These are phyloP conservation scores for Pisolithus sp. DNA, from an alignment of 768 basidiomycete genomes.

Conservation along the genomic window DNA sequence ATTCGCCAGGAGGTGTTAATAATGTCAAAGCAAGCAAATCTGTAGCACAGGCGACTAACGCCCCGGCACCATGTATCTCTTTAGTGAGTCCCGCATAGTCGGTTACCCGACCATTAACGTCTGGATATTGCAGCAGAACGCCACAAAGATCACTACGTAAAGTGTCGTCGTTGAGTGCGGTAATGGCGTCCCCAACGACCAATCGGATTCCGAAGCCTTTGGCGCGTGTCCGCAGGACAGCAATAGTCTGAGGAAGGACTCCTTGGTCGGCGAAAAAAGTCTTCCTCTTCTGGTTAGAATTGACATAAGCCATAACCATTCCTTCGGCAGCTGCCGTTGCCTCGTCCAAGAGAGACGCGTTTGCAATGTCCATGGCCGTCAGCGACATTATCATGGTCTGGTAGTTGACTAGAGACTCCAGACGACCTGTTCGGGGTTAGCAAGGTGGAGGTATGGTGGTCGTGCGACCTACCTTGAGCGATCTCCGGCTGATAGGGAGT, in stretches of 20 bases:
- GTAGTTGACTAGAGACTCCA: slow-evolving; percentile 94
- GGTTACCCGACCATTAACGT: slow-evolving; percentile 77
- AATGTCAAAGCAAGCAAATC: slow-evolving; percentile 90
- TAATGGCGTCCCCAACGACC: slow-evolving; percentile 55
- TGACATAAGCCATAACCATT: slow-evolving; percentile 90
- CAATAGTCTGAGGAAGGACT: slow-evolving; percentile 83
- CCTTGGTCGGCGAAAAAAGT: slow-evolving; percentile 81
- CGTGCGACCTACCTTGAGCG: slow-evolving; percentile 69
- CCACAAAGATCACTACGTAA: slow-evolving; percentile 69
- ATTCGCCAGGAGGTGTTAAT: slow-evolving; percentile 95
- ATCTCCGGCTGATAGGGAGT: slow-evolving; percentile 97
- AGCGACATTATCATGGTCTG: slow-evolving; percentile 95
- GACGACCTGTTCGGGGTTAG: slow-evolving; percentile 55
- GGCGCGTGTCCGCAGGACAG: slow-evolving; percentile 85
- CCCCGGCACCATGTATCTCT: slow-evolving; percentile 65
- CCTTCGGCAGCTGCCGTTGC: slow-evolving; percentile 92
- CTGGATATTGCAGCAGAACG: slow-evolving; percentile 89
- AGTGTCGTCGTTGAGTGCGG: slow-evolving; percentile 44
- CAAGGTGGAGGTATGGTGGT: not conserved
- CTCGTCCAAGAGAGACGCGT: slow-evolving; percentile 93
- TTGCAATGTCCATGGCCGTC: slow-evolving; percentile 92
- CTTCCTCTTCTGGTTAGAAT: slow-evolving; percentile 61
- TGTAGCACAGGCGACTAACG: slow-evolving; percentile 81
- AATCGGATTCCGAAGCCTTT: slow-evolving; percentile 91
- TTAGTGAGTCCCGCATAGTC: slow-evolving; percentile 65